Evolutionary conservation across 2,329 filamentous ascomycete species (phyloP).

Genomic region (Penicillium glabrum): DNA sequence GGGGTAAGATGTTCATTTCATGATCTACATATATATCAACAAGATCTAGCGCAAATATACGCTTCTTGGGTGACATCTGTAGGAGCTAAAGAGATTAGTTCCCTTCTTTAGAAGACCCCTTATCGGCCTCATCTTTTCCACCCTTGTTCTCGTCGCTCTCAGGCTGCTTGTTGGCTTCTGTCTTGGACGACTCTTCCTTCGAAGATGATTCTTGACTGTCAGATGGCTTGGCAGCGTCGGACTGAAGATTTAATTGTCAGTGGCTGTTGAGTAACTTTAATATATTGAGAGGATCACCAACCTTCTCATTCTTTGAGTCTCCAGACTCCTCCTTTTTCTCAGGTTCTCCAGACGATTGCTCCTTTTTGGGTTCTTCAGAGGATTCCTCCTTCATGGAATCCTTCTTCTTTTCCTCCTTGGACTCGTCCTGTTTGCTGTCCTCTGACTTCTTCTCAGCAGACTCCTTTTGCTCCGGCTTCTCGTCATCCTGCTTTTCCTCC

Average conservation of each 20-base stretch:
- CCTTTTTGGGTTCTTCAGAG: background rate
- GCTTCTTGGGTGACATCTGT: background rate
- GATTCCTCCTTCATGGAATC: background rate
- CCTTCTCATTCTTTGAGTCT: conserved; percentile 25
- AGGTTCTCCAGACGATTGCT: background rate
- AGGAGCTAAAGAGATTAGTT: background rate
- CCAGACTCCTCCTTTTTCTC: conserved; percentile 7
- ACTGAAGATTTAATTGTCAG: background rate
- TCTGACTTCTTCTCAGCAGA: background rate
- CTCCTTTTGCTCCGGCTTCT: conserved; percentile 2
- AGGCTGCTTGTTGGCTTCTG: background rate
- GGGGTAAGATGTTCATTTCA: background rate
- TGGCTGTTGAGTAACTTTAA: background rate
- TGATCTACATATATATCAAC: background rate
- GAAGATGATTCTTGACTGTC: background rate
- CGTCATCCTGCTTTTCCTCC: conserved; percentile 4
- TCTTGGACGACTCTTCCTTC: background rate
- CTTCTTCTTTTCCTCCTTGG: conserved; percentile 2
- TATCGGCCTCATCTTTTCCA: background rate
- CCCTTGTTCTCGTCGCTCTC: background rate
- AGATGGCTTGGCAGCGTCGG: background rate
- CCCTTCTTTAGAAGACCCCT: background rate
- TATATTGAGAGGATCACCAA: background rate
- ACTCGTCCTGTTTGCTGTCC: conserved; percentile 2
- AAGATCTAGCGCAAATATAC: background rate